Conservation (phyloP, 768 basidiomycete genomes). For the Phlebiopsis flavidoalba region DNA sequence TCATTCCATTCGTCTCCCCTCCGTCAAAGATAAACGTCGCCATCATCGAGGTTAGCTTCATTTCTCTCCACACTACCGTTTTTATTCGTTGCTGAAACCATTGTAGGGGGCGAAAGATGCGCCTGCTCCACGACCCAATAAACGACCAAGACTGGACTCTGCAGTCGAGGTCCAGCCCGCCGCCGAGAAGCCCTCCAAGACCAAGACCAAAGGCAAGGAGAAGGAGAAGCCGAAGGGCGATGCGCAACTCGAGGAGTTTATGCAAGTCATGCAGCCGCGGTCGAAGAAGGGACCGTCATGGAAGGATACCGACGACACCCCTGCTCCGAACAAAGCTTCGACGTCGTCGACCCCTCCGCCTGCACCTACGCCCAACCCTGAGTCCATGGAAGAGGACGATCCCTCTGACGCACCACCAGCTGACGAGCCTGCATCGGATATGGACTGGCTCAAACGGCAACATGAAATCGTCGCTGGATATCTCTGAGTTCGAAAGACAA, state of each 20-base stretch:
- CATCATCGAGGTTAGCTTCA: slow-evolving; percentile 63
- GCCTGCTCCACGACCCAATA: slow-evolving; percentile 62
- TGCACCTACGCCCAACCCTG: neutral
- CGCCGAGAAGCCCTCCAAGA: neutral
- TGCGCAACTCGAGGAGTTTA: slow-evolving; percentile 55
- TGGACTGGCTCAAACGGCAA: slow-evolving; percentile 73
- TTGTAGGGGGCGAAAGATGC: slow-evolving; percentile 63
- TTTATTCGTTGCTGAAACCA: neutral
- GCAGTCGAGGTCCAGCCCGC: slow-evolving; percentile 20
- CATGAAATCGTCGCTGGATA: slow-evolving; percentile 42
- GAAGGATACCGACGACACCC: slow-evolving; percentile 43
- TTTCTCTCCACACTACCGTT: neutral
- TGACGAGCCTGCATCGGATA: slow-evolving; percentile 47
- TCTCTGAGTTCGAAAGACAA: slow-evolving; percentile 34
- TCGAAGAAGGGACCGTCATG: slow-evolving; percentile 56
- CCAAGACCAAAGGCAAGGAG: neutral
- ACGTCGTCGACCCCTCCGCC: neutral
- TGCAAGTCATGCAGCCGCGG: slow-evolving; percentile 69
- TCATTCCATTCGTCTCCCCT: too few species aligned
- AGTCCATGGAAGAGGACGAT: neutral
- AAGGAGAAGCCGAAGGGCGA: slow-evolving; percentile 18
- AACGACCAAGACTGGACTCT: slow-evolving; percentile 51
- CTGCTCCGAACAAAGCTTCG: too few species aligned
- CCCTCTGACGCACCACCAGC: slow-evolving; percentile 14
- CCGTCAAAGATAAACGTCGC: slow-evolving; percentile 72